Conservation (phyloP, 192 early-diverging fungal species). For the Thoreauomyces humboldtii region DNA sequence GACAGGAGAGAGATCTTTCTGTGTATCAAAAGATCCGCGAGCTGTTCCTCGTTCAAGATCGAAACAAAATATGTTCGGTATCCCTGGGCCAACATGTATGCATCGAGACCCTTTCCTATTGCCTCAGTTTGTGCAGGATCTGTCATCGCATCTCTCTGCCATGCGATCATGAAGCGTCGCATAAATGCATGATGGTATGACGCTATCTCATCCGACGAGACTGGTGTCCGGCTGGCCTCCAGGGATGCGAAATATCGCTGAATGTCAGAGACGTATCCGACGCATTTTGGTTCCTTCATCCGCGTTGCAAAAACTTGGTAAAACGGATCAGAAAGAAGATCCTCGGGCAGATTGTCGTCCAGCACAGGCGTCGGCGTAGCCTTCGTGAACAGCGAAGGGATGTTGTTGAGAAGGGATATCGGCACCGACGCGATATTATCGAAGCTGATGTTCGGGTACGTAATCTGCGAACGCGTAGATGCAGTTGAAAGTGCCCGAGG, state of each 20-base stretch:
- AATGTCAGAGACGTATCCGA: not conserved
- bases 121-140: not conserved
- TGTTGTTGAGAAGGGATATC: not conserved
- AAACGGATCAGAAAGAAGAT: not conserved
- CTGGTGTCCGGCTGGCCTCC: not conserved
- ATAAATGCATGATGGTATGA: constrained; percentile 11
- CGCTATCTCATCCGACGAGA: constrained; percentile 12
- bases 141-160: too few relatives aligned
- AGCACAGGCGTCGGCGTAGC: too few relatives aligned
- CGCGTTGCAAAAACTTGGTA: constrained; percentile 6
- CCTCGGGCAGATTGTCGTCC: too few relatives aligned
- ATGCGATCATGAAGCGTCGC: too few relatives aligned
- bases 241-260: constrained; percentile 13
- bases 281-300: constrained; percentile 14
- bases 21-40: constrained; percentile 12
- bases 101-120: constrained; percentile 1
- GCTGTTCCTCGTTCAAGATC: constrained; percentile 12
- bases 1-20: constrained; percentile 20
- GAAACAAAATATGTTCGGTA: constrained; percentile 16
- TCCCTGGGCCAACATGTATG: constrained; percentile 8
- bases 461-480: too few relatives aligned
- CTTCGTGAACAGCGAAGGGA: constrained; percentile 7
- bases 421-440: not conserved
- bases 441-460: constrained; percentile 5
- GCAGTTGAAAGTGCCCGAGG: constrained; percentile 1